A percentile compares a stretch with the other conserved stretches of the same genome.
Evolutionary conservation across 371 early-diverging fungal genomes (phyloP).

Genomic region (Mortierella sp.): DNA sequence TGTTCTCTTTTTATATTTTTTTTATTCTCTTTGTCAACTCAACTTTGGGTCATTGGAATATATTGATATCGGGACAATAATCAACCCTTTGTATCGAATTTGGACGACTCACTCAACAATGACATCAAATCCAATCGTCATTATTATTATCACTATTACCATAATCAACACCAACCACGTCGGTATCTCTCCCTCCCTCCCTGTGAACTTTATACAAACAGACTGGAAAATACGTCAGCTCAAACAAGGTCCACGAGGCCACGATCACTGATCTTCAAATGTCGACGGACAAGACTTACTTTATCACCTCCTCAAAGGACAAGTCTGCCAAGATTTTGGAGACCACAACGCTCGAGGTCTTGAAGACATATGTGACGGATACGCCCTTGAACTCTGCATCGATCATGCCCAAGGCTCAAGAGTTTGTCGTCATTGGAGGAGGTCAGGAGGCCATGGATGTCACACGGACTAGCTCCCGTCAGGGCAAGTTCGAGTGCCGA

Average conservation of each 20-base stretch:
- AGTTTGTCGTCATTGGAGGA: slow-evolving; percentile 85
- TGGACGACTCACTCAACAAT: no score
- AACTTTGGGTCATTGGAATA: background rate
- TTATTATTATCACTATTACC: background rate
- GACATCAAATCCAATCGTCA: no score
- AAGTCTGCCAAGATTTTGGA: slow-evolving; percentile 93
- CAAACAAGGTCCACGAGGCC: slow-evolving; percentile 73
- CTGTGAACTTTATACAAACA: slow-evolving; percentile 17
- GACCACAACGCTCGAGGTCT: slow-evolving; percentile 79
- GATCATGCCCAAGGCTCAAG: slow-evolving; percentile 88
- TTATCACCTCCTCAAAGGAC: slow-evolving; percentile 98
- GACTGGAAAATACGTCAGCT: slow-evolving; percentile 73
- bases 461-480: slow-evolving; percentile 94
- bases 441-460: slow-evolving; percentile 92
- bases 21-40: background rate
- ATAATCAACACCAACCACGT: background rate
- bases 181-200: no score
- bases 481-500: slow-evolving; percentile 98
- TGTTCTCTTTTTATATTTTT: background rate
- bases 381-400: slow-evolving; percentile 97
- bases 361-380: slow-evolving; percentile 92
- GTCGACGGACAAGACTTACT: slow-evolving; percentile 92
- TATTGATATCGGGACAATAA: no score
- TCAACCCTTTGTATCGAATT: no score
- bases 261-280: slow-evolving; percentile 96